Conservation (phyloP, 2,329 filamentous ascomycete species). For the Tricladium varicosporioides region DNA sequence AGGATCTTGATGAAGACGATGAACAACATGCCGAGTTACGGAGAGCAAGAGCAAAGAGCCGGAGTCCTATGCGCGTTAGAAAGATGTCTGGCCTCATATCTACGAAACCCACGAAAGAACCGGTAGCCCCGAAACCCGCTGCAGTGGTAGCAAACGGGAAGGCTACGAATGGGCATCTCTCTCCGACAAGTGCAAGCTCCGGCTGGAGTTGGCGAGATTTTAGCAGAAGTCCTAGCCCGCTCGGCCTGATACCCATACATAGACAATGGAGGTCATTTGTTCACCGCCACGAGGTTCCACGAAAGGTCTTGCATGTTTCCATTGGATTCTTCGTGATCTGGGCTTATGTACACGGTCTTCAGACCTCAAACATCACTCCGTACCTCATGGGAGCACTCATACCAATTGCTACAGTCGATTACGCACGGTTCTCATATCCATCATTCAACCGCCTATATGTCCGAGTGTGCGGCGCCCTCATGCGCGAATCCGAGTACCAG, state of each 20-base stretch:
- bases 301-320: constrained; percentile 89
- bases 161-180: constrained; percentile 65
- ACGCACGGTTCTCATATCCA: constrained; percentile 78
- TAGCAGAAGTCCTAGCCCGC: constrained; percentile 85
- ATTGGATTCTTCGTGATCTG: constrained; percentile 92
- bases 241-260: constrained; percentile 94
- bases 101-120: constrained; percentile 43
- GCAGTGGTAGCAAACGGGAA: constrained; percentile 36
- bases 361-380: constrained; percentile 76
- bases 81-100: constrained; percentile 53
- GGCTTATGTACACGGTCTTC: constrained; percentile 77
- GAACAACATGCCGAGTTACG: constrained; percentile 28
- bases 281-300: constrained; percentile 94
- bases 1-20: constrained; percentile 42
- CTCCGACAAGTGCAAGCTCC: constrained; percentile 57
- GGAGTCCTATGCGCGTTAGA: constrained; percentile 40
- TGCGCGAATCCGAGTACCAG: constrained; percentile 93
- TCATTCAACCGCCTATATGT: constrained; percentile 88
- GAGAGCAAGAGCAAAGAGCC: constrained; percentile 32
- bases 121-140: constrained; percentile 27
- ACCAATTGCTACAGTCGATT: constrained; percentile 79
- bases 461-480: constrained; percentile 77
- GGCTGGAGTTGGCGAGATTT: constrained; percentile 83
- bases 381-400: constrained; percentile 78
- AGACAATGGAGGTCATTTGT: constrained; percentile 87